Conservation (phyloP, 805 yeast species). For the Saccharomycopsis capsularis region DNA sequence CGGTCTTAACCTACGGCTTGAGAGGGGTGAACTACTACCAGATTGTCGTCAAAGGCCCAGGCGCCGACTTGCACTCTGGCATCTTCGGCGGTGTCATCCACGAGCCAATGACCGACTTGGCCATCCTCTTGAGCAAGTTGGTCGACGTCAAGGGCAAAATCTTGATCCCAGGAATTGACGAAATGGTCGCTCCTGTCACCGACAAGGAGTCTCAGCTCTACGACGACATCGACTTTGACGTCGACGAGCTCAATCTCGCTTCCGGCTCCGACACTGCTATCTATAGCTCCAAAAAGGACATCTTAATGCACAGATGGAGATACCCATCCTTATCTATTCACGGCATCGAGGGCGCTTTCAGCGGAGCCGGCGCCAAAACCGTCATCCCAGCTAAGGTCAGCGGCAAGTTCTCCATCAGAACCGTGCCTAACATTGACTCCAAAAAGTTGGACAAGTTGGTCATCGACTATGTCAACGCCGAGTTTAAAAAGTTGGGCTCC, state of each 20-base stretch:
- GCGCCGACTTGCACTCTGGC: constrained; percentile 96
- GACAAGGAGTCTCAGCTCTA: constrained; percentile 71
- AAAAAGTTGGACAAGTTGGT: constrained; percentile 73
- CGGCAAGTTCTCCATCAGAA: constrained; percentile 95
- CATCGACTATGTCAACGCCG: constrained; percentile 56
- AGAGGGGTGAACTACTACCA: constrained; percentile 96
- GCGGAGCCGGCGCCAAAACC: constrained; percentile 93
- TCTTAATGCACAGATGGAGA: constrained; percentile 98
- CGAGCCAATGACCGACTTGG: constrained; percentile 94
- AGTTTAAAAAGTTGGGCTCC: constrained; percentile 62
- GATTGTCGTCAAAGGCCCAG: constrained; percentile 77
- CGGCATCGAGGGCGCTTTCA: constrained; percentile 97
- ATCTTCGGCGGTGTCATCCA: constrained; percentile 95
- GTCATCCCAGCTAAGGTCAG: constrained; percentile 92
- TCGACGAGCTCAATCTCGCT: constrained; percentile 80
- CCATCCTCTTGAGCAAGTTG: constrained; percentile 65
- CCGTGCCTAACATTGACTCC: constrained; percentile 90
- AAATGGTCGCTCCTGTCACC: constrained; percentile 93
- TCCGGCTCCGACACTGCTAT: constrained; percentile 82
- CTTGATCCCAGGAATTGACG: constrained; percentile 78
- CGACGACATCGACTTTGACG: constrained; percentile 77
- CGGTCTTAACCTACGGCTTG: constrained; percentile 94
- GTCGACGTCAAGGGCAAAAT: constrained; percentile 82
- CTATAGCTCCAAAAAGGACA: constrained; percentile 69
- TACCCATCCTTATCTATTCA: constrained; percentile 92